Evolutionary conservation across 768 basidiomycete species (phyloP), one percentile per base, ranked within the genome.

Genomic region (Boletus fagicola): DNA sequence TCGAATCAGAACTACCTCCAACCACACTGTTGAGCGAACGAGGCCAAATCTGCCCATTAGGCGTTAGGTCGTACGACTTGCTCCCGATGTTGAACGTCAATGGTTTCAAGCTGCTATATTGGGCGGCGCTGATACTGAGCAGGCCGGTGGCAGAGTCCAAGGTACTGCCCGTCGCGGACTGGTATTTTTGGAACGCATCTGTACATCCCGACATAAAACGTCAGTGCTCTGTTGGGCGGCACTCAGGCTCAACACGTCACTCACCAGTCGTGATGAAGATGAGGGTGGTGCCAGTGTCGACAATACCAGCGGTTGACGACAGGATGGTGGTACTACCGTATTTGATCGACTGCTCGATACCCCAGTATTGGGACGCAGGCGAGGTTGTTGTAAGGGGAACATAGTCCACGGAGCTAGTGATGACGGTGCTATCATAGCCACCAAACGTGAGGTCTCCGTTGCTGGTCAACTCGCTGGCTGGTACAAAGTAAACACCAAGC

Each of bases 21-120:
- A 75, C 57, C 9, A 12, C 53, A 5, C 47, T 53, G 61, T 74
- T 75, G 31, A 74, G 62, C 18, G 67, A 68, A 40, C 67, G 69
- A 3, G 74, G 75, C 71, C 73, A 75, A 53, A 72, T 73, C 49
- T 75, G 74, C 66, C 64, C 70, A 16, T 71, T 65, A 3, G 68
- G 56, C 3, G 42, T 50, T 0, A 72, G 54, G 4, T n/a, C 35
- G 40, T 65, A 65, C 1, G 49, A 12, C 0, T 5, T 4, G 1
- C 49, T 46, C 26, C 63, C 65, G 20, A 72, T 62, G 38, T 61
- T 46, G 60, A 74, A 75, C 46, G 49, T 55, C 46, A 74, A 49
- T 8, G 49, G 46, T 51, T 64, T 3, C 20, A 73, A 57, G 15
- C 55, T 64, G 24, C 5, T 46, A 48, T 60, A 71, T 50, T 75